Base-by-base conservation (phyloP, 2,329 filamentous ascomycete genomes). In the Dactylellina parvicollis region DNA sequence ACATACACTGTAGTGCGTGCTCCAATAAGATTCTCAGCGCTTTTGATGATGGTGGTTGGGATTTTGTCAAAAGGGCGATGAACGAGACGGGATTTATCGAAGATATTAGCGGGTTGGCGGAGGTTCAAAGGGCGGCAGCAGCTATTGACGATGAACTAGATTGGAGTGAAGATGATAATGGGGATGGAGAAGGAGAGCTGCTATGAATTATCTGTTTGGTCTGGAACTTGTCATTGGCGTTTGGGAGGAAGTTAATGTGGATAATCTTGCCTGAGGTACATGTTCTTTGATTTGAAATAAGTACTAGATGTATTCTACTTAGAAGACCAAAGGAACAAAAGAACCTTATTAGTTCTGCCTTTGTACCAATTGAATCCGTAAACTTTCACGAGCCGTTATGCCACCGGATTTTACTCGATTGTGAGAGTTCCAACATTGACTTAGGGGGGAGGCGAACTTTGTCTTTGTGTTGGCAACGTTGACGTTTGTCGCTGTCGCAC, bases 1-100 rank as follows among this genome's bases (percentile, higher is more conserved):
- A 93, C 80, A 88, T 92, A 65, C 89, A 88, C 80, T 96, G 92
- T 80, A 92, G 90, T 52, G 92, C 90, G 1, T 96, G 92, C 78
- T 92, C 90, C 75, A 85, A 86, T 32, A 87, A 85, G 44, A 87
- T 96, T 26, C 80, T 94, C 0, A 83, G 85, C 0, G 87, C 87
- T 0, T 95, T 93, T 79, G 84, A 86, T 47, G 80, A 81, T 1
- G 86, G 89, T 47, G 89, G 88, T 0, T 96, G 91, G 91, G 86
- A 83, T 0, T 96, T 96, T 79, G 87, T 95, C 32, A 89, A 89
- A 82, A 84, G 85, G 66, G 91, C 91, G 0, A 81, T 95, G 12
- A 86, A 88, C 71, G 89, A 93, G 80, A 88, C 88, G 78, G 89
- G 92, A 1, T 95, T 90, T 78, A 90, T 96, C 0, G 87, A 90